These are phyloP conservation scores for Ajuga chamaepitys DNA, from an alignment of 257 asterid genomes.

Conservation along the genomic window DNA sequence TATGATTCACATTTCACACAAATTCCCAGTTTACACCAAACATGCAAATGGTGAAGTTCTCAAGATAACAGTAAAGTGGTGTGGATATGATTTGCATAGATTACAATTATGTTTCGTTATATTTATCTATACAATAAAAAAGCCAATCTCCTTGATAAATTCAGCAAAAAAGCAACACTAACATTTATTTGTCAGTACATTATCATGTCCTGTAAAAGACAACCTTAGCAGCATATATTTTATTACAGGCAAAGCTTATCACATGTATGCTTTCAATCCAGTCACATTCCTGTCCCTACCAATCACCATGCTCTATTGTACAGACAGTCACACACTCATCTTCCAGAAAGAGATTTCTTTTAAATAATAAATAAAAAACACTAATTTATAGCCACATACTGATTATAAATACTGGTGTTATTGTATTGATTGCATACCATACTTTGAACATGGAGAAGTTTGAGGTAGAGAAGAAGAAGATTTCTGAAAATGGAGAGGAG, in stretches of 20 bases:
- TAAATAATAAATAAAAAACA: neutral
- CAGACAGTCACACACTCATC: neutral
- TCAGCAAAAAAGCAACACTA: neutral
- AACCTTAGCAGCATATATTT: neutral
- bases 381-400: neutral
- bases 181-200: neutral
- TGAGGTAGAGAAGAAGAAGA: slow-evolving; percentile 30
- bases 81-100: neutral
- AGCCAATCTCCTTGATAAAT: neutral
- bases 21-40: too few species aligned
- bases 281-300: slow-evolving; percentile 33
- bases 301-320: slow-evolving; percentile 9
- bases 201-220: neutral
- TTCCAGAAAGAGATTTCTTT: neutral
- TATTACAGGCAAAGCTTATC: slow-evolving; percentile 19
- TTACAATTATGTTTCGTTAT: neutral
- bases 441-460: slow-evolving; percentile 26
- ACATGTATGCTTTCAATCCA: slow-evolving; percentile 18
- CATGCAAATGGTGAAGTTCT: too few species aligned
- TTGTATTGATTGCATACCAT: neutral
- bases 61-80: neutral
- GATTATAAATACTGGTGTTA: slow-evolving; percentile 19
- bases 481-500: slow-evolving; percentile 27
- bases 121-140: neutral
- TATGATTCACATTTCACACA: neutral